Evolutionary conservation across 495 filamentous ascomycete species (phyloP).

Genomic region (Xylaria longipes): DNA sequence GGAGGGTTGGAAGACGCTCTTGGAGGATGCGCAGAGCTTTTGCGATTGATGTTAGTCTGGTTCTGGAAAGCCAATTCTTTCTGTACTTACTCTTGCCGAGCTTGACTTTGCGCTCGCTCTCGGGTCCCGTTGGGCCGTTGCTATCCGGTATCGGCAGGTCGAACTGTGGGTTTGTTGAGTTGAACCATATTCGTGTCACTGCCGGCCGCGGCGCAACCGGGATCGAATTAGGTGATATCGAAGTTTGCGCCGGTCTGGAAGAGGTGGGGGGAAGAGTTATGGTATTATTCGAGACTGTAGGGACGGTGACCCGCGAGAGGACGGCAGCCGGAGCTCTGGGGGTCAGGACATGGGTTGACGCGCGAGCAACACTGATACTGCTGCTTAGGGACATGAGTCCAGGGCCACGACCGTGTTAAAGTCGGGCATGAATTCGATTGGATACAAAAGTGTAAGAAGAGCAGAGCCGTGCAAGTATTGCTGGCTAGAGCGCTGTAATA

Average conservation of each 20-base stretch:
- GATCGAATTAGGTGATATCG: neutral
- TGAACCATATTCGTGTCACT: slow-evolving; percentile 44
- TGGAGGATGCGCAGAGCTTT: slow-evolving; percentile 86
- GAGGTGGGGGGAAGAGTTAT: slow-evolving; percentile 1
- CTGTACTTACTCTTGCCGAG: slow-evolving; percentile 80
- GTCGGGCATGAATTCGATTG: slow-evolving; percentile 36
- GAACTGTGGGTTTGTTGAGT: slow-evolving; percentile 37
- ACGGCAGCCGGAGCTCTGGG: slow-evolving; percentile 30
- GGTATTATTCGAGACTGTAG: slow-evolving; percentile 19
- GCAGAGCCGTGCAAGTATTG: slow-evolving; percentile 10
- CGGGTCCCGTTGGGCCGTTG: slow-evolving; percentile 50
- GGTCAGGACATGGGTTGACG: slow-evolving; percentile 37
- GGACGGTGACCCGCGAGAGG: slow-evolving; percentile 25
- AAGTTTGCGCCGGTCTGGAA: slow-evolving; percentile 22
- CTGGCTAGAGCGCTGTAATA: neutral
- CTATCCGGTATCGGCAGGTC: slow-evolving; percentile 27
- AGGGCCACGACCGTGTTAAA: slow-evolving; percentile 31
- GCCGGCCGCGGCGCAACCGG: slow-evolving; percentile 28
- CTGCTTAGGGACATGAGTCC: slow-evolving; percentile 41
- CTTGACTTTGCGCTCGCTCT: slow-evolving; percentile 79
- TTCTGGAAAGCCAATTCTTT: neutral
- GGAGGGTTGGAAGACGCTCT: slow-evolving; percentile 81
- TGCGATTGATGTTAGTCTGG: slow-evolving; percentile 20
- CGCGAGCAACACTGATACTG: slow-evolving; percentile 35
- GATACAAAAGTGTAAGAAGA: neutral